Evolutionary conservation across 257 asterid genomes (phyloP), one percentile per base, ranked within the genome.

Genomic region (Penstemon newberryi): DNA sequence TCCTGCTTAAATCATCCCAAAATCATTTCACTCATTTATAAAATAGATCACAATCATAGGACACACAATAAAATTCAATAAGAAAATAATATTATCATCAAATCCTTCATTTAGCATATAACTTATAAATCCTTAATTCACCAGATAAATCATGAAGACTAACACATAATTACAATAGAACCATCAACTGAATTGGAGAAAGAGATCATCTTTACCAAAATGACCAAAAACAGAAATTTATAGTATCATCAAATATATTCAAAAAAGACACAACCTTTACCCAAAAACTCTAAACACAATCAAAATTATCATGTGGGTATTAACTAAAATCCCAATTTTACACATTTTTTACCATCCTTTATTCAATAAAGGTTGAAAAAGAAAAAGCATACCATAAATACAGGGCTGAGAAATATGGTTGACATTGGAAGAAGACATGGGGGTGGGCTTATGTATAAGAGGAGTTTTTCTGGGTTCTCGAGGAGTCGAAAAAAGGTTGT

Each of bases 341-440:
- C 2, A 39, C 67, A 60, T 44, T 6, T 45, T 63, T 57, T 49
- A 7, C 33, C 33, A 25, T 25, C 33, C 33, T 25, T 25, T 1
- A 25, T 25, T 25, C 33, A 25, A 49, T 0, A 3, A 49, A 49
- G n/a, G 54, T 49, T 49, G 54, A 46, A 56, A 19, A 2, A 4
- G 56, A 2, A 4, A 25, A 58, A 38, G 68, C 69, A 18, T 80
- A 91, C 96, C 98, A 80, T 86, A 87, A 78, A 89, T 86, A 70
- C 91, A 89, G 46, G 95, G 96, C 71, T 87, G 99, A 25, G 97
- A 82, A 73, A 89, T 80, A 53, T 86, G 96, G 76, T 87, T 85
- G 83, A 75, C 76, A 72, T 78, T 80, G 42, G 96, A 84, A 74
- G 98, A 91, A 77, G 98, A 76, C 97, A 89, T 89, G 77, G 75